Conservation (phyloP, 768 basidiomycete species). For the Boletales sp. region DNA sequence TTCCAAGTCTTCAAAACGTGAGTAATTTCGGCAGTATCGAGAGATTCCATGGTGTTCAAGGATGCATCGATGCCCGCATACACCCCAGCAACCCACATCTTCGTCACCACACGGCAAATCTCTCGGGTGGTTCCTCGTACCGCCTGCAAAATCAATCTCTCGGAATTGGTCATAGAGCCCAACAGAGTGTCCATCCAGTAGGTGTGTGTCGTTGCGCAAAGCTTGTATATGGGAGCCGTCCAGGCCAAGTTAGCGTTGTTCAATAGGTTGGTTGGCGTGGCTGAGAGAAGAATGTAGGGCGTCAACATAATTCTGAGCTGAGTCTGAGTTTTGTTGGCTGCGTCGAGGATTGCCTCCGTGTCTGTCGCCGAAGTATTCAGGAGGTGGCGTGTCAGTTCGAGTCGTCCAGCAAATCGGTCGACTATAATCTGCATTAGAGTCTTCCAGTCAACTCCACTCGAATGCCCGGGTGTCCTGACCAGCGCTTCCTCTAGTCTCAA, state of each 20-base stretch:
- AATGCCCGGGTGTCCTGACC: conserved; percentile 10
- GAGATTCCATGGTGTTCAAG: background rate
- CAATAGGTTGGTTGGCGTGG: conserved; percentile 1
- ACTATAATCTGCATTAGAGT: conserved; percentile 28
- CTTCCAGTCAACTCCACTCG: conserved; percentile 34
- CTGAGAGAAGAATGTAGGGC: conserved; percentile 26
- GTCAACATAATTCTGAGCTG: conserved; percentile 28
- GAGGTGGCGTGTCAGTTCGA: conserved; percentile 26
- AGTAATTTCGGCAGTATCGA: background rate
- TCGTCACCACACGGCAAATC: conserved; percentile 44
- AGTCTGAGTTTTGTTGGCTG: conserved; percentile 8
- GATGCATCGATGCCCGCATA: background rate
- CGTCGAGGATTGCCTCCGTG: background rate
- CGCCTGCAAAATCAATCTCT: background rate
- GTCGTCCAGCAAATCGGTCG: conserved; percentile 30
- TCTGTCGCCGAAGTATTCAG: conserved; percentile 9
- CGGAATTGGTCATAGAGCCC: background rate
- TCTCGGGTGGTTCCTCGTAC: conserved; percentile 38
- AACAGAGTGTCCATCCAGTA: background rate
- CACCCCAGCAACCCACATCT: background rate
- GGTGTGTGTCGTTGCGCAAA: conserved; percentile 30
- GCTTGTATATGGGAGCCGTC: conserved; percentile 28
- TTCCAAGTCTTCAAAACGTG: conserved; percentile 31
- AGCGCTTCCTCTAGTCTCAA: conserved; percentile 4
- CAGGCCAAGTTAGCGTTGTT: conserved; percentile 14